Evolutionary conservation across 352 stramenopile genomes (phyloP), one percentile per base, ranked within the genome.

Genomic region (Phytophthora uliginosa): DNA sequence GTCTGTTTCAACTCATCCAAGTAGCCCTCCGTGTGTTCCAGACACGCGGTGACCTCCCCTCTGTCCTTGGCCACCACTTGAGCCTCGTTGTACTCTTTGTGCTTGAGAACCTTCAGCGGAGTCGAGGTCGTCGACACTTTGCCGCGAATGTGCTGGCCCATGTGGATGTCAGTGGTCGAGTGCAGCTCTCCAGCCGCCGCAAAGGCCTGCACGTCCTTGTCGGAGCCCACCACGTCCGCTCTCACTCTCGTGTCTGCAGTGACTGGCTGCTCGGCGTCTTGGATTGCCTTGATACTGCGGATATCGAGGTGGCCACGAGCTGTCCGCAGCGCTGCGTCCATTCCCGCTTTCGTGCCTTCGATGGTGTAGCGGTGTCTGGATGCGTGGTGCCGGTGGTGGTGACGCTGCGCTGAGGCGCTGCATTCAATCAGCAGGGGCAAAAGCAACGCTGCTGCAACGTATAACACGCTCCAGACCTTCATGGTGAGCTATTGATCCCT

Each of bases 1-100:
- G 40, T 61, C 57, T 12, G 17, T 61, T 66, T 69, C 45, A 92
- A 58, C 13, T 69, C 52, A 38, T 70, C 63, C 50, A 90, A 42
- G 59, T 90, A 92, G 7, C 82, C 83, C 20, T 85, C 71, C 3
- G 83, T 92, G 9, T 64, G 61, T 63, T 89, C 47, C 12, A 80
- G 48, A 58, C 87, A 94, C 50, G 71, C 74, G 5, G 52, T 61
- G 3, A 92, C 82, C 36, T 86, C 73, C 10, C 61, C 69, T 34
- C 82, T 74, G 66, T 93, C 86, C 17, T 82, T 71, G 1, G 71
- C 65, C 22, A 85, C 66, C 4, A 79, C 57, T 42, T 69, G 13
- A 4, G 76, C 68, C n/a, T 83, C 69, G 18, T 69, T 73, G 7
- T 75, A 76, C 7, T 56, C 50, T n/a, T 75, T 70, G 33, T 78